Conservation (phyloP, 2,329 filamentous ascomycete genomes). For the Pezicula carpinea region DNA sequence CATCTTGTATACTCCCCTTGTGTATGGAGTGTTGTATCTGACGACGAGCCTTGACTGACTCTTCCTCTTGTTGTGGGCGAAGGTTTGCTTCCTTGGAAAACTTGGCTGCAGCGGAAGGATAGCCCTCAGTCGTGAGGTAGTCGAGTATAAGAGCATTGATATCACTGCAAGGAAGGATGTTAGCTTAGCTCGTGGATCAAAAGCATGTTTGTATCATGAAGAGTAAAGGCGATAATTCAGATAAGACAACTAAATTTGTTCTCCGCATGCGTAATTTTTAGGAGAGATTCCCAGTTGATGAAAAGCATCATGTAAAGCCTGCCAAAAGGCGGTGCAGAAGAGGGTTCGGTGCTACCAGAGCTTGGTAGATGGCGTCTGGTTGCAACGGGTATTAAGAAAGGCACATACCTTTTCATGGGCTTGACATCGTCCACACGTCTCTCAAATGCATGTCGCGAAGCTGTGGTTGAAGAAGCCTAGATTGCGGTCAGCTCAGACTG, state of each 20-base stretch:
- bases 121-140: slow-evolving; percentile 94
- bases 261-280: slow-evolving; percentile 84
- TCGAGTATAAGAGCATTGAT: slow-evolving; percentile 95
- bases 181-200: slow-evolving; percentile 1
- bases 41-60: slow-evolving; percentile 72
- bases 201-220: neutral
- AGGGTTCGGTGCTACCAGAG: neutral
- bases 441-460: slow-evolving; percentile 59
- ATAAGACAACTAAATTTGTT: slow-evolving; percentile 76
- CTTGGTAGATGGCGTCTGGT: neutral
- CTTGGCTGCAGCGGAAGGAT: slow-evolving; percentile 84
- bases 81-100: slow-evolving; percentile 94
- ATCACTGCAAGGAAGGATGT: slow-evolving; percentile 54
- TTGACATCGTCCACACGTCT: slow-evolving; percentile 78
- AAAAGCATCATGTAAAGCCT: slow-evolving; percentile 67
- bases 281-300: slow-evolving; percentile 99
- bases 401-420: slow-evolving; percentile 80
- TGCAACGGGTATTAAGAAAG: neutral
- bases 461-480: slow-evolving; percentile 47
- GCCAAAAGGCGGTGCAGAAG: slow-evolving; percentile 16
- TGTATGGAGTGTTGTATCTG: slow-evolving; percentile 83
- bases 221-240: slow-evolving; percentile 43
- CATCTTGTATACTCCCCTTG: slow-evolving; percentile 76
- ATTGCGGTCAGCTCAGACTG: slow-evolving; percentile 5
- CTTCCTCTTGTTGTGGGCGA: slow-evolving; percentile 63